Evolutionary conservation across 345 rosid species (phyloP).

Genomic region (Conringia planisiliqua): DNA sequence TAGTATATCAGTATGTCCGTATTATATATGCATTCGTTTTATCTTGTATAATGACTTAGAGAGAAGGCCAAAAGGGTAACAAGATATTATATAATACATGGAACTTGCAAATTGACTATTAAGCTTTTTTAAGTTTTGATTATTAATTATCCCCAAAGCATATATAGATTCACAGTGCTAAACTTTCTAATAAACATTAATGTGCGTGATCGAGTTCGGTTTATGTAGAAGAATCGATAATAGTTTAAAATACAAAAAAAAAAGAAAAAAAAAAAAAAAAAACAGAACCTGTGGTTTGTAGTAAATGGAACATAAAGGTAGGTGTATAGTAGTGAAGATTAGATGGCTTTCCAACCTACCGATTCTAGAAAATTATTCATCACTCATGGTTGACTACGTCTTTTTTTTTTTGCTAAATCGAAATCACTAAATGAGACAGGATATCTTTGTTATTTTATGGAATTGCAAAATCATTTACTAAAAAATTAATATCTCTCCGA

Average conservation of each 20-base stretch:
- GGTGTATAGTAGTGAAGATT: constrained; percentile 11
- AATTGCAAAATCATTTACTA: background rate
- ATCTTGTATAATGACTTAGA: background rate
- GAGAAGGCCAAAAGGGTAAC: background rate
- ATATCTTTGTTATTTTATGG: background rate
- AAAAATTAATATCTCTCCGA: background rate
- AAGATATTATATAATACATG: background rate
- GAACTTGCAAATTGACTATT: background rate
- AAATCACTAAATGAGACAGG: background rate
- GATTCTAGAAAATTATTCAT: background rate
- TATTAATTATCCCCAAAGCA: background rate
- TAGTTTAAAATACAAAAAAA: background rate
- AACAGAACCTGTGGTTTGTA: background rate
- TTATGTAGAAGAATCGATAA: background rate
- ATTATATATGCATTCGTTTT: too few relatives aligned
- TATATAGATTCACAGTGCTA: background rate
- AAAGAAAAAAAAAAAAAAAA: background rate
- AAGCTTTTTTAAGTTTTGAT: background rate
- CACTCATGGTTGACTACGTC: constrained; percentile 1
- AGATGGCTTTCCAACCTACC: constrained; percentile 13
- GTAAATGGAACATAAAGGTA: background rate
- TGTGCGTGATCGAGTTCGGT: background rate
- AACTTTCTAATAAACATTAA: background rate
- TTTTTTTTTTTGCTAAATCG: background rate
- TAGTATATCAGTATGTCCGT: background rate